phyloP scores from a whole-genome alignment of 2,329 filamentous ascomycete genomes.

The Fusarium sp. region DNA sequence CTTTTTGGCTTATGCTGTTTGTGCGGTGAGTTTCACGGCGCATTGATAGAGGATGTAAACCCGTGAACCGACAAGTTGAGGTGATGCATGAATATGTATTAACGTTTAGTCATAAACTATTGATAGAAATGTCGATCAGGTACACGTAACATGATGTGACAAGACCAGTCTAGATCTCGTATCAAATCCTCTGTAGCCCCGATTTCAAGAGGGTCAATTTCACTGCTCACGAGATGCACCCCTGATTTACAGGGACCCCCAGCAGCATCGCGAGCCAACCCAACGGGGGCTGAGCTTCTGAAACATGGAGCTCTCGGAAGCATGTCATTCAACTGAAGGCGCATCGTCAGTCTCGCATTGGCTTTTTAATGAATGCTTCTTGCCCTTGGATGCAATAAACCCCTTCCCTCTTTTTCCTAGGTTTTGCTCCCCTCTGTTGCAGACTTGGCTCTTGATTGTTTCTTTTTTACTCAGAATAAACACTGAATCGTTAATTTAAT shows the following conservation, averaged over 20 bases:
- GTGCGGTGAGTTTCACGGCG: background rate
- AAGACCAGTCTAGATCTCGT: slow-evolving; percentile 25
- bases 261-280: background rate
- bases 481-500: slow-evolving; percentile 14
- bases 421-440: slow-evolving; percentile 3
- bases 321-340: background rate
- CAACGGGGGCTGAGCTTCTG: slow-evolving; percentile 31
- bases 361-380: slow-evolving; percentile 21
- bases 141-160: slow-evolving; percentile 20
- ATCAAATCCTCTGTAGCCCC: background rate
- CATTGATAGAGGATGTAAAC: background rate
- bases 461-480: background rate
- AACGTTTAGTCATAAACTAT: background rate
- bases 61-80: background rate
- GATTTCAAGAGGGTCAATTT: slow-evolving; percentile 15
- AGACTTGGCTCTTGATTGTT: background rate
- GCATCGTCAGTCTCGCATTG: background rate
- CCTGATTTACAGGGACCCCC: background rate
- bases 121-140: slow-evolving; percentile 3
- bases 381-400: background rate
- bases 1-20: background rate
- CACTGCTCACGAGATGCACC: slow-evolving; percentile 6
- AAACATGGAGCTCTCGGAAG: slow-evolving; percentile 34
- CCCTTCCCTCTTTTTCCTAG: background rate
- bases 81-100: background rate